Base-by-base conservation (phyloP, 306 rosid species). In the Cyclanthera cordifolia region DNA sequence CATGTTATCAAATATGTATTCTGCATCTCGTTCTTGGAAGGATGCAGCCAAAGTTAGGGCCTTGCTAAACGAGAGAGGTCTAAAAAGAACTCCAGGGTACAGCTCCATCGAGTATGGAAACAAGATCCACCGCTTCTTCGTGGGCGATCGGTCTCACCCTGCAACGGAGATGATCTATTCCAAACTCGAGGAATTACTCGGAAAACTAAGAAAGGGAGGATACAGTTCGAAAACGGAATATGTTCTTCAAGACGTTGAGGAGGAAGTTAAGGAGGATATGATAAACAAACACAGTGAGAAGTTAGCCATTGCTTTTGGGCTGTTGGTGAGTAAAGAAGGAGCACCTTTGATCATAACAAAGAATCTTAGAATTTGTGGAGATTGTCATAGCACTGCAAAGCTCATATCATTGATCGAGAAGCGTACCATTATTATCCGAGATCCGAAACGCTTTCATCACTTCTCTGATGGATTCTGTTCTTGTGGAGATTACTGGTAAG, bases 291-390 rank as follows among this genome's bases (percentile, higher is more conserved):
- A 90, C 49, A 85, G 91, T 76, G 91, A 87, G 79, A 90, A 90
- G 84, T 78, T 87, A 77, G 95, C 96, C 48, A 82, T 87, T 67
- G 95, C 95, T 25, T 90, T 82, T 59, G 97, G 88, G 67, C 86
- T 90, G 78, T 73, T 82, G 85, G 88, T 84, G 70, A 67, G 75
- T 43, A 55, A 50, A 24, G 53, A 70, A 67, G 77, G 79, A 55
- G 54, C 47, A 74, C 90, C 88, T 0, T 20, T 82, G 15, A 75
- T 85, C 45, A 84, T 87, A 71, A 79, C 79, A 57, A 87, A 85
- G 79, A 90, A 87, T 78, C 86, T 87, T 34, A 81, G 92, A 76
- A 85, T 85, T 43, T 90, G 95, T 52, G 78, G 82, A 6, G 96
- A 87, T 72, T 90, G 91, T 51, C 96, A 90, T 69, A 75, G 58